Evolutionary conservation across 2,329 filamentous ascomycete species (phyloP).

Genomic region (Fusarium secorum): DNA sequence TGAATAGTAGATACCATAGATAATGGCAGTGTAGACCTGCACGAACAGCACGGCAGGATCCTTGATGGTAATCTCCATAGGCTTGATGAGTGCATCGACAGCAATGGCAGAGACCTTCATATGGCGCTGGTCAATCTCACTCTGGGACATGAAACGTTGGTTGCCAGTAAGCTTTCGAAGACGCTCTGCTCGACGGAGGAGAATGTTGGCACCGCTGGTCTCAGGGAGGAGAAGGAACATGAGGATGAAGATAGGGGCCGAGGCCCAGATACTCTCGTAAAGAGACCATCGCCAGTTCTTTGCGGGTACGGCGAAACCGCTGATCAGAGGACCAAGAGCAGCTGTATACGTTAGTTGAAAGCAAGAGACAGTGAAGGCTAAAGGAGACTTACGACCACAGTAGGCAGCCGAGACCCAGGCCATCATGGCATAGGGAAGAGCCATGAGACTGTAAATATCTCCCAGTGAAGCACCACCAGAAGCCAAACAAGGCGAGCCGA

Average conservation of each 20-base stretch:
- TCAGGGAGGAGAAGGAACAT: slow-evolving; percentile 72
- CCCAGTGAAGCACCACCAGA: slow-evolving; percentile 62
- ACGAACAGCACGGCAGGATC: slow-evolving; percentile 70
- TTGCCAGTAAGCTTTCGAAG: slow-evolving; percentile 68
- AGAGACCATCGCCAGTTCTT: slow-evolving; percentile 71
- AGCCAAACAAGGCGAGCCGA: slow-evolving; percentile 70
- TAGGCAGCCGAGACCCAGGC: slow-evolving; percentile 65
- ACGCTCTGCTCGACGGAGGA: slow-evolving; percentile 67
- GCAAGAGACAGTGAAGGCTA: too few species aligned
- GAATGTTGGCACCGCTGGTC: slow-evolving; percentile 66
- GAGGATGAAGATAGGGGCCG: slow-evolving; percentile 64
- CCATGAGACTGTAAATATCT: slow-evolving; percentile 63
- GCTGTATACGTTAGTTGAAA: slow-evolving; percentile 41
- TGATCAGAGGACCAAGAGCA: slow-evolving; percentile 67
- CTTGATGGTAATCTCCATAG: slow-evolving; percentile 65
- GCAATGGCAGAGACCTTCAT: slow-evolving; percentile 57
- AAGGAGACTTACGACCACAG: slow-evolving; percentile 50
- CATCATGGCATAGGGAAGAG: slow-evolving; percentile 65
- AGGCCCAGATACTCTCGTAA: slow-evolving; percentile 70
- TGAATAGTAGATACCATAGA: slow-evolving; percentile 68
- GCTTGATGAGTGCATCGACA: slow-evolving; percentile 67
- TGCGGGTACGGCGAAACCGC: slow-evolving; percentile 65
- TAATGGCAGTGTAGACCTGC: slow-evolving; percentile 67
- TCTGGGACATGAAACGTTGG: slow-evolving; percentile 64
- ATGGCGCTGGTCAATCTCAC: slow-evolving; percentile 69